These are phyloP conservation scores for Immersiporthe knoxdaviesiana DNA, from an alignment of 2,329 filamentous ascomycete species.

Conservation along the genomic window DNA sequence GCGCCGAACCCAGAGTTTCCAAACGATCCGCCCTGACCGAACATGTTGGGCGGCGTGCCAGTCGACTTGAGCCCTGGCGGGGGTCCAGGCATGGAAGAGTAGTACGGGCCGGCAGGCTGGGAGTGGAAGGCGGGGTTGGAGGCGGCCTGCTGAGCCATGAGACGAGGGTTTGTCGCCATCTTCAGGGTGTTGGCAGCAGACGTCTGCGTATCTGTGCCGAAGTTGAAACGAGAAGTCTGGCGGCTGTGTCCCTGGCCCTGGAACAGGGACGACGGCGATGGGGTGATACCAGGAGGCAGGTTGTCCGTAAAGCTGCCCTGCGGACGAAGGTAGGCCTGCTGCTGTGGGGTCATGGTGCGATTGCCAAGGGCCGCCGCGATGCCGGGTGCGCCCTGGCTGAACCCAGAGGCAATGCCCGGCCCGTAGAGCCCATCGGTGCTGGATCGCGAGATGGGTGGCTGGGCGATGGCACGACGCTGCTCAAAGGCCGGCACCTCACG, in stretches of 20 bases:
- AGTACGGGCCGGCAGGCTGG: slow-evolving; percentile 71
- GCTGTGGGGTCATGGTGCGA: slow-evolving; percentile 79
- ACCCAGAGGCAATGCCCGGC: slow-evolving; percentile 53
- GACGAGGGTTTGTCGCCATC: slow-evolving; percentile 74
- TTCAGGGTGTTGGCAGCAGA: slow-evolving; percentile 70
- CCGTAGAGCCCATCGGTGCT: slow-evolving; percentile 59
- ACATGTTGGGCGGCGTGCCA: slow-evolving; percentile 92
- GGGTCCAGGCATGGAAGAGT: slow-evolving; percentile 86
- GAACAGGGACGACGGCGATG: slow-evolving; percentile 54
- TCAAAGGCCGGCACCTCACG: slow-evolving; percentile 56
- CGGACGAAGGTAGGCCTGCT: slow-evolving; percentile 73
- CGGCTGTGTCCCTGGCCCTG: slow-evolving; percentile 68
- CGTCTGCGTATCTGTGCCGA: slow-evolving; percentile 74
- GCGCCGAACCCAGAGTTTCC: slow-evolving; percentile 71
- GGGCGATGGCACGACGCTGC: slow-evolving; percentile 68
- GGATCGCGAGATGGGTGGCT: slow-evolving; percentile 75
- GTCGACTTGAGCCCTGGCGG: slow-evolving; percentile 95
- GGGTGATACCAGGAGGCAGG: slow-evolving; percentile 61
- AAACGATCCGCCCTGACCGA: slow-evolving; percentile 86
- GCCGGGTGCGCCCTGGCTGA: slow-evolving; percentile 53
- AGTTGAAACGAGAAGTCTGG: slow-evolving; percentile 85
- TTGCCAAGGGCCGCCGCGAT: slow-evolving; percentile 63
- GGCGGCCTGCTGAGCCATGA: slow-evolving; percentile 74
- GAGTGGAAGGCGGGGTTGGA: slow-evolving; percentile 81
- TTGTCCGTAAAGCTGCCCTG: slow-evolving; percentile 61